Conservation (phyloP, 306 rosid species). For the Geum urbanum region DNA sequence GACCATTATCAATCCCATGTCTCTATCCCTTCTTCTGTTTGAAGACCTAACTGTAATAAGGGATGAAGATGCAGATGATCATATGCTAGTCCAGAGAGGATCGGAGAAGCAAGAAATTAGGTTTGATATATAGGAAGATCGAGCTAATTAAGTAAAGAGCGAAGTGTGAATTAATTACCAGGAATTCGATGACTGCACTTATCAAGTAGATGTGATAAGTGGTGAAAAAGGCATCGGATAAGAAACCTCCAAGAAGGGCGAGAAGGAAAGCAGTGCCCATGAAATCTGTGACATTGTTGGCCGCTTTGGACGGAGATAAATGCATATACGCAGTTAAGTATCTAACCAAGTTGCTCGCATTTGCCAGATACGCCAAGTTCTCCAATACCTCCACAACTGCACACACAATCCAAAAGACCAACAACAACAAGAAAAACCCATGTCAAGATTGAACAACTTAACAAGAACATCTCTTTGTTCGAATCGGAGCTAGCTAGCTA, state of each 20-base stretch:
- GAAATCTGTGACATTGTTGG: conserved; percentile 87
- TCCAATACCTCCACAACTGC: conserved; percentile 83
- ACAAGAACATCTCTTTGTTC: neutral
- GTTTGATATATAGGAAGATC: no score
- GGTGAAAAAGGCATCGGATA: conserved; percentile 81
- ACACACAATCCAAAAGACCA: neutral
- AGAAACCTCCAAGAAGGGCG: conserved; percentile 91
- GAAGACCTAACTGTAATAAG: no score
- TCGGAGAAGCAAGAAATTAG: no score
- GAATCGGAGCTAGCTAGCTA: neutral
- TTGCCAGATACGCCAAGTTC: conserved; percentile 82
- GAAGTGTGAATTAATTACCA: conserved; percentile 43
- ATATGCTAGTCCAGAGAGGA: neutral
- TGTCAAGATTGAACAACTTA: conserved; percentile 1
- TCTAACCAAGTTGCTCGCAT: conserved; percentile 88
- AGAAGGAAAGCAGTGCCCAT: conserved; percentile 97
- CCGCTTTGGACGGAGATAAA: conserved; percentile 74
- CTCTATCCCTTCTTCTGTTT: neutral
- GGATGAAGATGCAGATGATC: neutral
- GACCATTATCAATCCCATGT: neutral
- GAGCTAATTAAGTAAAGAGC: neutral
- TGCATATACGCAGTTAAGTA: conserved; percentile 64
- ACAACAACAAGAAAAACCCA: neutral
- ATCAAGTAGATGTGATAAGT: conserved; percentile 74
- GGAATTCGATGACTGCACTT: conserved; percentile 74